These are phyloP conservation scores for Botrytis cinerea DNA, from an alignment of 2,329 filamentous ascomycete genomes.

Conservation along the genomic window DNA sequence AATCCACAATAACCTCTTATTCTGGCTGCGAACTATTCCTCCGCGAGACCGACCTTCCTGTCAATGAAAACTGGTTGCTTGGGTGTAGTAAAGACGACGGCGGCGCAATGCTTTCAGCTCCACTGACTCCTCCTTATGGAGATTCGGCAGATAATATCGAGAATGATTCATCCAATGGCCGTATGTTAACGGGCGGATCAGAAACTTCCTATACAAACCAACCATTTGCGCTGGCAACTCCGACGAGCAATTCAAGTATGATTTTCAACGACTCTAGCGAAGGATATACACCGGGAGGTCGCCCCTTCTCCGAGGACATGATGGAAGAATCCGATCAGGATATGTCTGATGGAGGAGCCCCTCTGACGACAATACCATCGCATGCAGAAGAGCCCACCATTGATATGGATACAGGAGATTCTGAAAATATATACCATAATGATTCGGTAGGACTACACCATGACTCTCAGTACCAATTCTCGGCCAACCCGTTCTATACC, in stretches of 20 bases:
- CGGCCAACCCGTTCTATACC: not conserved
- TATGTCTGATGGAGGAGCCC: constrained; percentile 39
- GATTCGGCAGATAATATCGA: constrained; percentile 28
- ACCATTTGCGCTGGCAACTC: constrained; percentile 24
- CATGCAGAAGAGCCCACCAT: constrained; percentile 32
- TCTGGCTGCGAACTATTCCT: not conserved
- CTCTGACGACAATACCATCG: constrained; percentile 31
- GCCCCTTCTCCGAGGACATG: constrained; percentile 19
- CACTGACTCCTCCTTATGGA: constrained; percentile 35
- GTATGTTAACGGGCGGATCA: constrained; percentile 18
- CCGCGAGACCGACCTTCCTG: not conserved
- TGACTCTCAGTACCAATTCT: not conserved
- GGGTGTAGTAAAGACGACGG: constrained; percentile 29
- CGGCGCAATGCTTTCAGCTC: constrained; percentile 34
- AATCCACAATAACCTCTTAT: not conserved
- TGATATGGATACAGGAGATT: constrained; percentile 36
- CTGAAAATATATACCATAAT: constrained; percentile 35
- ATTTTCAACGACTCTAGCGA: constrained; percentile 27
- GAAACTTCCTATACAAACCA: constrained; percentile 8
- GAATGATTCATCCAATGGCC: constrained; percentile 27
- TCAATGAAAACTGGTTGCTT: constrained; percentile 27
- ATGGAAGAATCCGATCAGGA: constrained; percentile 37
- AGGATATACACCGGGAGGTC: constrained; percentile 27
- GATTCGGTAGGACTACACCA: constrained; percentile 28
- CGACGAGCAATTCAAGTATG: constrained; percentile 29